Evolutionary conservation across 805 yeast species (phyloP).

Genomic region (Zygosaccharomyces lentus): DNA sequence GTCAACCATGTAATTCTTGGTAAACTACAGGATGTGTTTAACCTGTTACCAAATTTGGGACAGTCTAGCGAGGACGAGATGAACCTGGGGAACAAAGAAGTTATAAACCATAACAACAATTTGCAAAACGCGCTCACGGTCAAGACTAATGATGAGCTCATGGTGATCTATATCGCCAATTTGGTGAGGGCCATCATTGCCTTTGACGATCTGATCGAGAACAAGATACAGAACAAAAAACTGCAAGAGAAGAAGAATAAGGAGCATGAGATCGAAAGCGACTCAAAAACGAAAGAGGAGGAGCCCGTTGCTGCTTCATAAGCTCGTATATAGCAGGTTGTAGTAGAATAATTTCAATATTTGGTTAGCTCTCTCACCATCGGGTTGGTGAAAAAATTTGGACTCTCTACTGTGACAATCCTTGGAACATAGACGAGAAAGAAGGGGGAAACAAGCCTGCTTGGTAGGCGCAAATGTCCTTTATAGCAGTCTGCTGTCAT

Average conservation of each 20-base stretch:
- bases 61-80: constrained; percentile 36
- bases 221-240: constrained; percentile 79
- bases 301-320: constrained; percentile 10
- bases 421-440: neutral
- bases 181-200: constrained; percentile 92
- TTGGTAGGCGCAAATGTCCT: constrained; percentile 5
- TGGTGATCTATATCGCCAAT: constrained; percentile 87
- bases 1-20: constrained; percentile 88
- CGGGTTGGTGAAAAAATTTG: constrained; percentile 4
- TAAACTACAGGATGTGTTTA: constrained; percentile 90
- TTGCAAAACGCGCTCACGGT: constrained; percentile 78
- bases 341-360: neutral
- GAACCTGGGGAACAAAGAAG: constrained; percentile 26
- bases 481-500: constrained; percentile 3
- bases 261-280: constrained; percentile 39
- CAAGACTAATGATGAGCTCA: constrained; percentile 92
- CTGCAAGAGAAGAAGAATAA: constrained; percentile 35
- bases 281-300: constrained; percentile 33
- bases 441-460: neutral
- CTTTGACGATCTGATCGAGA: constrained; percentile 93
- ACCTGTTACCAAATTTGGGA: constrained; percentile 77
- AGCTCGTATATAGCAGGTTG: neutral
- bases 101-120: constrained; percentile 41
- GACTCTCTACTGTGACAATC: neutral
- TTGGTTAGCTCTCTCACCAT: neutral